Evolutionary conservation across 768 basidiomycete genomes (phyloP), one percentile per base, ranked within the genome.

Genomic region (Clitopilus hobsonii): DNA sequence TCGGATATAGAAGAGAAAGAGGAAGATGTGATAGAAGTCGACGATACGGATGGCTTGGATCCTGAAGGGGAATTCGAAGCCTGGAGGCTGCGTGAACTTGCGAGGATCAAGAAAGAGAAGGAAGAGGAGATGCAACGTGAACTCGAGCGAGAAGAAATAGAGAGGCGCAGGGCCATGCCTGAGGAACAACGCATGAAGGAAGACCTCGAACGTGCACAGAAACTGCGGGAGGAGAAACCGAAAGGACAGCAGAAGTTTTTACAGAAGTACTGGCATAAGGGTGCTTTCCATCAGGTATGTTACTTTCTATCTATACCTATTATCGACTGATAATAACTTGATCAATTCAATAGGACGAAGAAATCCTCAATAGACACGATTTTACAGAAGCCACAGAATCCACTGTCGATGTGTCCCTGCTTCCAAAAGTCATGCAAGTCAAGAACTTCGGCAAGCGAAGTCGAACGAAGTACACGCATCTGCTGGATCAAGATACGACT

Each of bases 221-320:
- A 90, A 67, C 73, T 82, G 27, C 79, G 97, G 54, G 87, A 88
- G 53, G 91, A 91, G 53, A 96, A 95, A 71, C 90, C 91, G 1
- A 90, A 97, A 66, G 93, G 91, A 2, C 81, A 91, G 58, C 90
- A 94, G 67, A 91, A 85, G 65, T 98, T 98, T 72, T 70, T 98
- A 58, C 94, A 98, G 69, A 98, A 97, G 71, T 99, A 97, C 68
- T 98, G 94, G 86, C 97, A 99, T 76, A 98, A 96, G 71, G 97
- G 97, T 63, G 97, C 96, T 56, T 99, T 98, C 78, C 94, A 97
- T 69, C 92, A 95, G 82, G 94, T 91, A 56, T 27, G 63, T 64
- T 10, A 38, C 56, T 25, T 55, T 10, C 13, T 56, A 22, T 51
- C 26, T 52, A n/a, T n/a, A n/a, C n/a, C n/a, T n/a, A n/a, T n/a